These are phyloP conservation scores for Aspergillus diversus DNA, from an alignment of 495 filamentous ascomycete genomes.

Conservation along the genomic window DNA sequence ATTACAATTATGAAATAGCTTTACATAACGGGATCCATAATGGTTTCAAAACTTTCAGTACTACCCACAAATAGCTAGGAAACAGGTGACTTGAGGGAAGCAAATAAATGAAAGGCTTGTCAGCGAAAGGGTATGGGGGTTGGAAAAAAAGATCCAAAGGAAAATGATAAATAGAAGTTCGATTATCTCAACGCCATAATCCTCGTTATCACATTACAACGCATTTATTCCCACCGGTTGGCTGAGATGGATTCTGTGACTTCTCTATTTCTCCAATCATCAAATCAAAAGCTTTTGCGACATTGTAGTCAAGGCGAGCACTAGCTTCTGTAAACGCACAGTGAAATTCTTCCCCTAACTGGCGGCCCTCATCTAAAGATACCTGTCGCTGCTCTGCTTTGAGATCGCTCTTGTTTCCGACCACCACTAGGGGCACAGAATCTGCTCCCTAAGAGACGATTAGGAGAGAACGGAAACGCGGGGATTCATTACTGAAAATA, in stretches of 20 bases:
- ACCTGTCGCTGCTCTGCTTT: slow-evolving; percentile 93
- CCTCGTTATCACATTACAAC: slow-evolving; percentile 68
- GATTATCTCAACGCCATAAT: not conserved
- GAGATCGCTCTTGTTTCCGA: slow-evolving; percentile 96
- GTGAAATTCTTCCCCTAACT: slow-evolving; percentile 79
- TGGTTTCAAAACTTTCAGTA: no score
- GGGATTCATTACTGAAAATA: slow-evolving; percentile 14
- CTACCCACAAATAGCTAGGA: no score
- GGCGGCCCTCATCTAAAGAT: slow-evolving; percentile 76
- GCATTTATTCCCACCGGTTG: slow-evolving; percentile 78
- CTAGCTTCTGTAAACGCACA: slow-evolving; percentile 96
- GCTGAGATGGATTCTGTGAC: slow-evolving; percentile 85
- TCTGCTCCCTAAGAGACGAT: slow-evolving; percentile 72
- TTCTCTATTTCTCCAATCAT: slow-evolving; percentile 97
- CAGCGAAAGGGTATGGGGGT: not conserved
- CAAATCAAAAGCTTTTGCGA: slow-evolving; percentile 88
- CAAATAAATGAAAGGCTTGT: no score
- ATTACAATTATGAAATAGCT: no score
- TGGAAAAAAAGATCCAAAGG: not conserved
- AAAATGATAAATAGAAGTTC: not conserved
- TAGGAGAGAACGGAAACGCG: not conserved
- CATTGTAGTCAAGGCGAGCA: slow-evolving; percentile 91
- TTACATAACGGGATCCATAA: no score
- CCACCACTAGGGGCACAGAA: slow-evolving; percentile 87
- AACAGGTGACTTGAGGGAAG: no score